These are phyloP conservation scores for Geosmithia putterillii DNA, from an alignment of 2,329 filamentous ascomycete species.

Conservation along the genomic window DNA sequence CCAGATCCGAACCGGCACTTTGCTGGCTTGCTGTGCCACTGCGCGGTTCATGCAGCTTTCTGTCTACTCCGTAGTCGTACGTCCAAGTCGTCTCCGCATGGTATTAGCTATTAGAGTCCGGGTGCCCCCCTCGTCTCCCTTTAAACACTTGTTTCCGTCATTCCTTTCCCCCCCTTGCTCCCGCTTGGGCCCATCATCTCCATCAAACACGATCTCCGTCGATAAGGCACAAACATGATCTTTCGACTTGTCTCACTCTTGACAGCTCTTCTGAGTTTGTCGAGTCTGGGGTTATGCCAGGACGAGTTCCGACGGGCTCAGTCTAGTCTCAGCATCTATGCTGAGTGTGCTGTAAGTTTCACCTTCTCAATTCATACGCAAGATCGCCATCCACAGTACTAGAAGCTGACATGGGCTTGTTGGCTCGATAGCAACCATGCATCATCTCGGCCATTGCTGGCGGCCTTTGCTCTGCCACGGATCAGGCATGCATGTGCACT, in stretches of 20 bases:
- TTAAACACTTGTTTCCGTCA: not conserved
- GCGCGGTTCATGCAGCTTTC: too few relatives aligned
- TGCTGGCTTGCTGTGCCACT: not conserved
- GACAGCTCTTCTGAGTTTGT: not conserved
- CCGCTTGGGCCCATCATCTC: not conserved
- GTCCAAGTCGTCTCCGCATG: not conserved
- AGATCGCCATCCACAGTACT: too few relatives aligned
- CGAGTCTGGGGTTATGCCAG: not conserved
- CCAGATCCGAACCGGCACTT: not conserved
- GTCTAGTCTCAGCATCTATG: not conserved
- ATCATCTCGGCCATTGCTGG: not conserved
- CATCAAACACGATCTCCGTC: not conserved
- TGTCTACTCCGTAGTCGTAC: too few relatives aligned
- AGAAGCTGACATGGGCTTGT: too few relatives aligned
- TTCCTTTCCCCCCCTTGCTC: not conserved
- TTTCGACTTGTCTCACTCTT: not conserved
- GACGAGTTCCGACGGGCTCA: not conserved
- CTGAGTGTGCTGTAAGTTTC: not conserved
- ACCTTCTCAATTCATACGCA: not conserved
- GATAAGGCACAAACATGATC: not conserved
- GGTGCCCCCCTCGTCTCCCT: not conserved
- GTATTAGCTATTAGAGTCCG: not conserved
- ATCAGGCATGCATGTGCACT: slow-evolving; percentile 8
- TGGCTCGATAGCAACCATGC: not conserved
- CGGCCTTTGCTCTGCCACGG: slow-evolving; percentile 5